A percentile compares a stretch with the other conserved stretches of the same genome.
Conservation (phyloP, 768 basidiomycete genomes). For the Rhodotorula diobovata region DNA sequence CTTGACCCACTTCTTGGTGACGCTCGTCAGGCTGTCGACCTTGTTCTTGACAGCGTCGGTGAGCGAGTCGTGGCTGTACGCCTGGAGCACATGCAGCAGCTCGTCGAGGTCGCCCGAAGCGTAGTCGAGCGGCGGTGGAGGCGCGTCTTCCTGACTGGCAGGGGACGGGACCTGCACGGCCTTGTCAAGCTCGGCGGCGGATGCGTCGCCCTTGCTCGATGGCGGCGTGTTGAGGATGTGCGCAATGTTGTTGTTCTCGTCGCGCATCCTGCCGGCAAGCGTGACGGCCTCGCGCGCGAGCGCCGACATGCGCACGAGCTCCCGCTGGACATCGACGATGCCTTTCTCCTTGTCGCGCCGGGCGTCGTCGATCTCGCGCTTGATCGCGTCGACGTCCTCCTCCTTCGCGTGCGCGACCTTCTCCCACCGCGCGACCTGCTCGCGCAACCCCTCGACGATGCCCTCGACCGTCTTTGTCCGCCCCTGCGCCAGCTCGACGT, state of each 20-base stretch:
- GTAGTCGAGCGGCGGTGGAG: constrained; percentile 20
- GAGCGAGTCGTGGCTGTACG: constrained; percentile 79
- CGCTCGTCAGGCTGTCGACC: constrained; percentile 57
- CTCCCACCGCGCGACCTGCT: constrained; percentile 58
- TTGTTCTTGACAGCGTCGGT: constrained; percentile 69
- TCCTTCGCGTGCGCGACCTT: constrained; percentile 44
- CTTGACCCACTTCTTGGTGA: constrained; percentile 88
- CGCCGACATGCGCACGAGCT: constrained; percentile 26
- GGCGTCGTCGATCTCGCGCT: constrained; percentile 5
- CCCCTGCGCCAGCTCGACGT: constrained; percentile 47
- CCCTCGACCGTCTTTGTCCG: constrained; percentile 59
- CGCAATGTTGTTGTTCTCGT: constrained; percentile 46
- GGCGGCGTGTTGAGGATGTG: constrained; percentile 26
- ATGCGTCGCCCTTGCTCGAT: constrained; percentile 6
- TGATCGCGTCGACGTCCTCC: constrained; percentile 62
- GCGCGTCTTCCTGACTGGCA: background rate
- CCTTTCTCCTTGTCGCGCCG: constrained; percentile 22
- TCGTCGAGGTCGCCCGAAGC: constrained; percentile 27
- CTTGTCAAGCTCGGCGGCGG: constrained; percentile 19
- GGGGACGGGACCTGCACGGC: background rate
- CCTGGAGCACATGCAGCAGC: constrained; percentile 17
- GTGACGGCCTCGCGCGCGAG: constrained; percentile 45
- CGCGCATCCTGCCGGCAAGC: constrained; percentile 45
- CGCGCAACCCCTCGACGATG: constrained; percentile 58
- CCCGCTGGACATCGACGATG: constrained; percentile 27